Evolutionary conservation across 2,329 filamentous ascomycete species (phyloP).

Genomic region (Didymella lethalis): DNA sequence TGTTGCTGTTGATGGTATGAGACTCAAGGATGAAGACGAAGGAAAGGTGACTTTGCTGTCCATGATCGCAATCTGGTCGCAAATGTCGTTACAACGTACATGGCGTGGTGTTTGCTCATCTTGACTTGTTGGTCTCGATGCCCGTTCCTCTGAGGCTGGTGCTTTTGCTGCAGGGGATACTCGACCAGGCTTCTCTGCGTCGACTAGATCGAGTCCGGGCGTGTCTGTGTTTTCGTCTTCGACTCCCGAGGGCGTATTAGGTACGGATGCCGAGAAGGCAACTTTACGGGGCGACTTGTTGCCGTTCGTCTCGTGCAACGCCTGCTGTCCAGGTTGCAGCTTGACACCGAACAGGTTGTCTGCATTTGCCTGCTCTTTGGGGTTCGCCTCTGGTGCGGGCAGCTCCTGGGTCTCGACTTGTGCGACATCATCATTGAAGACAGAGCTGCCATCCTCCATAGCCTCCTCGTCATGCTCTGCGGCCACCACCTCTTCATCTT

Average conservation of each 20-base stretch:
- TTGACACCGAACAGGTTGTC: conserved; percentile 48
- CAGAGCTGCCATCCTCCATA: conserved; percentile 38
- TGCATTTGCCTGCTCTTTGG: conserved; percentile 29
- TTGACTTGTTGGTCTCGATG: conserved; percentile 28
- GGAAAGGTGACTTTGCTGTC: conserved; percentile 41
- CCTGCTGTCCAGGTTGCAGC: conserved; percentile 40
- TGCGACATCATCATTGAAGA: conserved; percentile 42
- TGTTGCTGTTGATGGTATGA: conserved; percentile 17
- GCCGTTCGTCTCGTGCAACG: conserved; percentile 47
- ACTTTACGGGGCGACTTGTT: conserved; percentile 53
- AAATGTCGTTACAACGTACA: conserved; percentile 48
- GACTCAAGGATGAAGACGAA: conserved; percentile 26
- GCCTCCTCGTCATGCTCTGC: conserved; percentile 31
- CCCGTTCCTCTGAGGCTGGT: conserved; percentile 30
- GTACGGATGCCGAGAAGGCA: conserved; percentile 48
- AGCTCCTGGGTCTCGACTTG: conserved; percentile 31
- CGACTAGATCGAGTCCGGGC: conserved; percentile 41
- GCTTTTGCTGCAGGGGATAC: conserved; percentile 29
- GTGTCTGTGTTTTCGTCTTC: conserved; percentile 46
- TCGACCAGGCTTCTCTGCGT: conserved; percentile 27
- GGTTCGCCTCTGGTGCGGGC: conserved; percentile 36
- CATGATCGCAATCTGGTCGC: conserved; percentile 34
- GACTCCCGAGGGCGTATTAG: conserved; percentile 43
- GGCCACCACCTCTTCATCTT: conserved; percentile 27
- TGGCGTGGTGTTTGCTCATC: conserved; percentile 46